Evolutionary conservation across 75 land plant species (phyloP), one percentile per base, ranked within the genome.

Genomic region (Gnetum montanum): DNA sequence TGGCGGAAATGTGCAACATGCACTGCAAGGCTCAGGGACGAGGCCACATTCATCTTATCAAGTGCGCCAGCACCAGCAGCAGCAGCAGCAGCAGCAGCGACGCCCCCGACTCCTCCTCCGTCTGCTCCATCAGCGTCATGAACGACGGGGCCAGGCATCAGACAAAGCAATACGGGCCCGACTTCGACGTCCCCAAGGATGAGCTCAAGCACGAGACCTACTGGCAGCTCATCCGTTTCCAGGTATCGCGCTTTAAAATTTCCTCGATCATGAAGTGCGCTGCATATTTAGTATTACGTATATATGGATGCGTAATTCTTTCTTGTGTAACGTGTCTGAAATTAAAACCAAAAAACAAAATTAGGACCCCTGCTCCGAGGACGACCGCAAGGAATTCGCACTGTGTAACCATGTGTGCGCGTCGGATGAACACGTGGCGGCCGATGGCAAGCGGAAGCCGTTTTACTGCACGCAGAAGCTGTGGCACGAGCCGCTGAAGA

Each of bases 1-100:
- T 13, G 30, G 66, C 61, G 0, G 66, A 70, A 24, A 70, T 70
- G 72, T 70, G 72, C 31, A 63, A 46, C 23, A 71, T 71, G 69
- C 61, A 64, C n/a, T n/a, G 70, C 29, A 68, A 60, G 37, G 57
- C 56, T 34, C 28, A 43, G 25, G 66, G 70, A 13, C 44, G 70
- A 24, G 70, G 70, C 0, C 70, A 68, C 29, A 51, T 62, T 5
- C 70, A 68, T 41, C 43, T 68, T 28, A 38, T 38, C 4, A 37
- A 46, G 3, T 68, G 70, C 25, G 53, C 49, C 16, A 26, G 26
- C 4, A 35, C 26, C 28, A 15, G 7, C 33, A n/a, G n/a, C n/a
- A n/a, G n/a, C n/a, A n/a, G n/a, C n/a, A n/a, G n/a, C n/a, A 34
- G 63, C 40, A n/a, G n/a, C n/a, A n/a, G n/a, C n/a, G n/a, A n/a